Evolutionary conservation across 163 green algal genomes (phyloP), one percentile per base, ranked within the genome.

Genomic region (Prototheca wickerhamii): DNA sequence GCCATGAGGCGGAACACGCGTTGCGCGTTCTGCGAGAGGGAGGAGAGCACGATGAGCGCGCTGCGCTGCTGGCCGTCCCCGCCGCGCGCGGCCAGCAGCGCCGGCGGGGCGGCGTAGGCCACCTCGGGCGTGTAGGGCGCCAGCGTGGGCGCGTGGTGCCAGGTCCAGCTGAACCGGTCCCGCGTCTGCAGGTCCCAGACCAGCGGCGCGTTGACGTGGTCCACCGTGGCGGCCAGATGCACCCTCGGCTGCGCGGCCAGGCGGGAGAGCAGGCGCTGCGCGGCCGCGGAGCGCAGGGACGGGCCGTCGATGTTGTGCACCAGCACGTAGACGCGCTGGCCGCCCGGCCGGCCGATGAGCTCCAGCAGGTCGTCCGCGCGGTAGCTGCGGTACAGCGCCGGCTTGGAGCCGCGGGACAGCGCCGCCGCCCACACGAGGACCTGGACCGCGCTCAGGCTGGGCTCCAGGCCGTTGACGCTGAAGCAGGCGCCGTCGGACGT

Each of bases 241-340:
- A 96, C 78, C 30, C 75, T 74, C 6, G 69, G 66, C 65, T 84
- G 84, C 2, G 63, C 63, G 0, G 90, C 78, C 53, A 96, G 68
- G 58, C 84, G 61, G 28, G 69, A 80, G 7, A 98, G 76, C 65
- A 87, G 50, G 8, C 70, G 64, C 72, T 95, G 87, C 23, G 77
- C 63, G 4, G 80, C 61, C 3, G 63, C 52, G 5, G 35, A 58
- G 0, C 83, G 70, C 63, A 93, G 69, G 67, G 80, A 71, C 23
- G 82, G 80, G 1, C 88, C 91, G 56, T 97, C 91, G 20, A 97
- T 88, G 80, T 89, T 93, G 80, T 96, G 82, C 4, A 96, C 42
- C 2, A 95, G 30, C 1, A 96, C 58, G 60, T 95, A 95, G 10
- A 91, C 63, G 28, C 67, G 65, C 7, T 26, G 8, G 10, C 55